A percentile compares a stretch with the other conserved stretches of the same genome.
Conservation (phyloP, 2,329 filamentous ascomycete genomes). For the Talaromyces verruculosus region DNA sequence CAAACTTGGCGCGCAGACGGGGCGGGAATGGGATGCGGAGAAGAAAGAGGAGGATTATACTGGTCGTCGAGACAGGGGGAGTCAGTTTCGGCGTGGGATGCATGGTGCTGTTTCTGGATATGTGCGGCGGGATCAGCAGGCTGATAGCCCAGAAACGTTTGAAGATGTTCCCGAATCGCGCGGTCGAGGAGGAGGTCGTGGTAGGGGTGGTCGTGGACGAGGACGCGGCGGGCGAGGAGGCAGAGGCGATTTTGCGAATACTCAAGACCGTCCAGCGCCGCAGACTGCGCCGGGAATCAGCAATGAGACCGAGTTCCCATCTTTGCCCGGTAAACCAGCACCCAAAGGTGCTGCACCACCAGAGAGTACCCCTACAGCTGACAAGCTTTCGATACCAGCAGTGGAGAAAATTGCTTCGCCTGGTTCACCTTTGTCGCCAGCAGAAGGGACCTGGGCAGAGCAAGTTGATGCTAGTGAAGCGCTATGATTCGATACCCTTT, state of each 20-base stretch:
- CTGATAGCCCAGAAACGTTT: constrained; percentile 27
- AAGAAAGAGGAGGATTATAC: constrained; percentile 59
- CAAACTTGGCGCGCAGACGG: constrained; percentile 59
- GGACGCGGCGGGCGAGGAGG: constrained; percentile 31
- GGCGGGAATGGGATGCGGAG: constrained; percentile 63
- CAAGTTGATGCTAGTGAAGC: constrained; percentile 23
- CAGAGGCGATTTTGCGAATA: constrained; percentile 26
- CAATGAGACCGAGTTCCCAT: constrained; percentile 39
- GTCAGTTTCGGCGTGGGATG: constrained; percentile 51
- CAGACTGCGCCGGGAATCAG: constrained; percentile 28
- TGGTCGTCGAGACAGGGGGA: constrained; percentile 41
- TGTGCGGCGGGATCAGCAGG: constrained; percentile 29
- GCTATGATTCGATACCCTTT: constrained; percentile 15
- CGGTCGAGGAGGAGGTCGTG: constrained; percentile 19
- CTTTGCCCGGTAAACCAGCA: constrained; percentile 33
- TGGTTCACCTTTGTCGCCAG: constrained; percentile 17
- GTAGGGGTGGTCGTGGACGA: constrained; percentile 31
- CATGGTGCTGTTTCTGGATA: constrained; percentile 51
- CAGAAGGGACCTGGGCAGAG: constrained; percentile 26
- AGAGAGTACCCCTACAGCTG: constrained; percentile 26
- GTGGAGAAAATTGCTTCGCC: constrained; percentile 3
- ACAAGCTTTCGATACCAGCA: constrained; percentile 22
- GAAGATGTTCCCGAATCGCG: constrained; percentile 24
- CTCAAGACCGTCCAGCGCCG: constrained; percentile 25
- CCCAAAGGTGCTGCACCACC: constrained; percentile 20